Evolutionary conservation across 257 asterid genomes (phyloP), one percentile per base, ranked within the genome.

Genomic region (Cynanchum wilfordii): DNA sequence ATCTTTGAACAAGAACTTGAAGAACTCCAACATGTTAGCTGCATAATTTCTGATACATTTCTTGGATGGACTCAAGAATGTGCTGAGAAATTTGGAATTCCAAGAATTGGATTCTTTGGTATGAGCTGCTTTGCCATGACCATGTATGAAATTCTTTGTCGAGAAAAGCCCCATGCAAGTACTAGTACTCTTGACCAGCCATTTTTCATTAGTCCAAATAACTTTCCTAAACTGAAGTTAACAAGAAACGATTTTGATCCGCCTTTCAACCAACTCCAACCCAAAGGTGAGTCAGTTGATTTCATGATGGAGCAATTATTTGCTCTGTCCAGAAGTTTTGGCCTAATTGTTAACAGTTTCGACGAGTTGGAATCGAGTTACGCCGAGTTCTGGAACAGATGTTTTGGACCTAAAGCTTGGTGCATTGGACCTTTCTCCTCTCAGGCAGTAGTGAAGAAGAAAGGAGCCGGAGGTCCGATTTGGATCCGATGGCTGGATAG

Each of bases 341-440:
- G 94, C 15, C 17, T 83, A 68, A 69, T 92, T 4, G 85, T 82
- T 9, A 88, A 92, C 84, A 82, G 82, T 73, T 82, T 79, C 56
- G 70, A 82, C 55, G 89, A 81, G 73, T 70, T 92, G 12, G 98
- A 92, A 52, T 16, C 76, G 8, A 11, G 25, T 15, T 92, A 82
- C 40, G 78, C 51, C 11, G 88, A 87, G 22, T 88, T 70, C 45
- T 90, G 86, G 92, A 85, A 86, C 25, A 7, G 51, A 54, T 82
- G 73, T 15, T 19, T 84, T 8, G 86, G 92, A 0, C 97, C 92
- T 0, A 88, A 80, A 67, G 82, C 83, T 4, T 76, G 82, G 81
- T 82, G 87, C 44, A 62, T 88, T 12, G 98, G 98, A 0, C 98
- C 98, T 9, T 87, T 92, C 9, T 84, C 90, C 58, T 7, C 10